Evolutionary conservation across 345 rosid species (phyloP), one percentile per base, ranked within the genome.

Genomic region (Linum tenue): DNA sequence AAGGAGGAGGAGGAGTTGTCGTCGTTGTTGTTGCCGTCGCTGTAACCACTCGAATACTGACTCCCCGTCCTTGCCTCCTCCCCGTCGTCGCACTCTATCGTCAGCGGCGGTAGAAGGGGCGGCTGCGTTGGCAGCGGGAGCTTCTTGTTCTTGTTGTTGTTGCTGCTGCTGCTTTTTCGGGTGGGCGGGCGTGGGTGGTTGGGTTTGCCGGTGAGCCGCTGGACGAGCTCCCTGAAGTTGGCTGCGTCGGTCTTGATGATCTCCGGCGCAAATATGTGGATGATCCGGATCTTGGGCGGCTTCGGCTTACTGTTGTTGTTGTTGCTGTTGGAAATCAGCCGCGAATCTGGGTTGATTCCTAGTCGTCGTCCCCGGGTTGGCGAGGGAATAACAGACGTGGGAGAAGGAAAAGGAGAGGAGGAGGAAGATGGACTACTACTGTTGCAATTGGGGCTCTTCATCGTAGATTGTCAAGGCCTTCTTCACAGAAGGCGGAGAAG

Each of bases 181-280:
- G 31, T 22, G 1, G 9, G 53, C 3, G 3, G 12, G 53, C 14
- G 12, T 2, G 9, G 14, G 53, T 3, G 12, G 11, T 12, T 48
- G 53, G 96, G 96, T 69, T 88, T 90, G 8, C 97, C 97, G 0
- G 99, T 94, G 68, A 94, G 96, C 65, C 87, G 77, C 61, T 90
- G 99, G 6, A 94, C 99, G 40, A 94, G 78, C 71, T 88, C 97
- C 55, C 95, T 72, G 73, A 94, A 94, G 83, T 85, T 90, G 5
- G 84, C 89, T 8, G 73, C 95, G 73, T 90, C 97, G 17, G 97
- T 90, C 73, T 88, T 84, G 86, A 90, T 94, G 79, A 94, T 88
- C 80, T 90, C 96, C 11, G 98, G 98, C 39, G 94, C 95, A 74
- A 83, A 85, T 72, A 90, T 82, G 83, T 94, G 97, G 67, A 90